Percentiles rank a stretch among this genome's conserved stretches.
phyloP scores from a whole-genome alignment of 495 filamentous ascomycete genomes.

The Platismatia glauca region DNA sequence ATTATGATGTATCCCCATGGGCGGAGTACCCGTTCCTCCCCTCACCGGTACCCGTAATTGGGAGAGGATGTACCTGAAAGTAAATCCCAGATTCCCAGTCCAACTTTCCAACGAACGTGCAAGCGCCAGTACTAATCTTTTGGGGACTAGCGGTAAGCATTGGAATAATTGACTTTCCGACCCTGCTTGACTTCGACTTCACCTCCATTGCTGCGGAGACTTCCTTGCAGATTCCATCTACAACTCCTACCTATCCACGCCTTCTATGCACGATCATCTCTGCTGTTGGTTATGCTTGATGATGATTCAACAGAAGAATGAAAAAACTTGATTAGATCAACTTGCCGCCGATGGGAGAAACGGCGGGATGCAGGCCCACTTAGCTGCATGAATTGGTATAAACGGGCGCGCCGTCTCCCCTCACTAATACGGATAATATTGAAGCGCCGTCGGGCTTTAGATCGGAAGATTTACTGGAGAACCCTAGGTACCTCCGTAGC shows the following conservation, averaged over 20 bases:
- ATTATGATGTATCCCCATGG: too few relatives aligned
- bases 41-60: too few relatives aligned
- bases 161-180: constrained; percentile 8
- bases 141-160: constrained; percentile 6
- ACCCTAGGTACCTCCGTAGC: background rate
- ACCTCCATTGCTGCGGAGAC: background rate
- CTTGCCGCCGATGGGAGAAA: constrained; percentile 8
- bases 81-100: too few relatives aligned
- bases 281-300: background rate
- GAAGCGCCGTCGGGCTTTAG: constrained; percentile 14
- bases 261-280: background rate
- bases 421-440: constrained; percentile 8
- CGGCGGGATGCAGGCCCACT: constrained; percentile 11
- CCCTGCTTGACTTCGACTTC: constrained; percentile 3
- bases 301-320: background rate
- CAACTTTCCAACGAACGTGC: too few relatives aligned
- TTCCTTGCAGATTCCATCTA: constrained; percentile 1
- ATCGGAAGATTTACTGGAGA: background rate
- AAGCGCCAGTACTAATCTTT: constrained; percentile 2
- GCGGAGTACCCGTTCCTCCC: too few relatives aligned
- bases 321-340: constrained; percentile 4
- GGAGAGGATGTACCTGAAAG: too few relatives aligned
- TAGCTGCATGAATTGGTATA: constrained; percentile 13
- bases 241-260: too few relatives aligned
- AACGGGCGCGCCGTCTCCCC: constrained; percentile 12